Evolutionary conservation across 768 basidiomycete genomes (phyloP).

Genomic region (Hericium alpestre): DNA sequence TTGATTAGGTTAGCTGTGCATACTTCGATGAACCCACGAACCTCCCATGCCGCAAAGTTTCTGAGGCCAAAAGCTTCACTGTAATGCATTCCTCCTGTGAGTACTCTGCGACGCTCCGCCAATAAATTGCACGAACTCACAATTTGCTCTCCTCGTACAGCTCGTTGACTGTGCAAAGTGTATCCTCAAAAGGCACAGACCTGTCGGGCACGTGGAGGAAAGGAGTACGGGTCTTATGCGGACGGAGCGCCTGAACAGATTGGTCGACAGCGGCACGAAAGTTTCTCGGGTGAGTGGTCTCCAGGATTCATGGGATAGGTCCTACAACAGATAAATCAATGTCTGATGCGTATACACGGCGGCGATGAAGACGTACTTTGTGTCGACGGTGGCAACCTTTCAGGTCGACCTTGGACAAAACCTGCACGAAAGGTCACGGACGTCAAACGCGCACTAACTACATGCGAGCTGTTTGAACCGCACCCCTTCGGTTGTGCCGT

Average conservation of each 20-base stretch:
- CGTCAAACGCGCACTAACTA: not conserved
- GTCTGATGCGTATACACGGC: not conserved
- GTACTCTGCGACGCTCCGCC: not conserved
- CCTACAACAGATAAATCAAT: constrained; percentile 11
- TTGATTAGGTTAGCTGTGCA: too few species aligned
- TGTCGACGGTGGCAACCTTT: constrained; percentile 32
- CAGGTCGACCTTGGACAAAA: constrained; percentile 31
- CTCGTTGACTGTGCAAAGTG: constrained; percentile 41
- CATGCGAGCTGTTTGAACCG: not conserved
- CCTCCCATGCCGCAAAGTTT: constrained; percentile 52
- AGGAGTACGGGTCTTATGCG: constrained; percentile 37
- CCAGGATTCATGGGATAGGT: constrained; percentile 32
- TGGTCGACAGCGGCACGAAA: constrained; percentile 34
- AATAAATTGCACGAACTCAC: constrained; percentile 19
- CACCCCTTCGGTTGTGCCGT: constrained; percentile 47
- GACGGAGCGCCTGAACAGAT: constrained; percentile 36
- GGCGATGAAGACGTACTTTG: constrained; percentile 28
- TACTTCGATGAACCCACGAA: too few species aligned
- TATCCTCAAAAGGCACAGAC: constrained; percentile 45
- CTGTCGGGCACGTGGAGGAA: constrained; percentile 57
- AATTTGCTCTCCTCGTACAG: constrained; percentile 49
- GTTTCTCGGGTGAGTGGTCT: constrained; percentile 27
- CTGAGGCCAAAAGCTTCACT: constrained; percentile 53
- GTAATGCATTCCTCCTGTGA: not conserved
- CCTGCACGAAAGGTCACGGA: constrained; percentile 16